Percentiles rank a stretch among this genome's conserved stretches.
These are phyloP conservation scores for Ascochyta pisi DNA, from an alignment of 2,329 filamentous ascomycete species.

Conservation along the genomic window DNA sequence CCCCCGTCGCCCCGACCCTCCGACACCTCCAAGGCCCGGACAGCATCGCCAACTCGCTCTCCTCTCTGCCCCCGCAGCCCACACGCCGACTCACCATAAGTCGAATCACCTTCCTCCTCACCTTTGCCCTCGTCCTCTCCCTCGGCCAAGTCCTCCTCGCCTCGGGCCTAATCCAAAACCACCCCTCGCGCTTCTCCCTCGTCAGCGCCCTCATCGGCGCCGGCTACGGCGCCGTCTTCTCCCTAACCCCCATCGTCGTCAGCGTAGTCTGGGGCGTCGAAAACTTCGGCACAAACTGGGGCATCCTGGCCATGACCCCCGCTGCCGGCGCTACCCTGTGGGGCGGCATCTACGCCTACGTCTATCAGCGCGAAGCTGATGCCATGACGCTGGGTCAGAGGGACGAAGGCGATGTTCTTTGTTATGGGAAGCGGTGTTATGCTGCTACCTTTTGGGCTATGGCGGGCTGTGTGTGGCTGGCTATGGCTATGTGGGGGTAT, in stretches of 20 bases:
- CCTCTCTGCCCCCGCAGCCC: slow-evolving; percentile 37
- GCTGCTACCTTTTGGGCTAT: slow-evolving; percentile 85
- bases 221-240: slow-evolving; percentile 92
- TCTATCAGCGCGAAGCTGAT: slow-evolving; percentile 74
- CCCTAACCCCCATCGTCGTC: slow-evolving; percentile 87
- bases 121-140: slow-evolving; percentile 74
- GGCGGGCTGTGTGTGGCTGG: slow-evolving; percentile 78
- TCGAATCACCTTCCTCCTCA: slow-evolving; percentile 79
- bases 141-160: slow-evolving; percentile 80
- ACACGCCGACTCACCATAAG: slow-evolving; percentile 66
- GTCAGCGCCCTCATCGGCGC: slow-evolving; percentile 85
- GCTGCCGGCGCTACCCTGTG: slow-evolving; percentile 87
- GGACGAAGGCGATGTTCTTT: slow-evolving; percentile 64
- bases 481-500: slow-evolving; percentile 73
- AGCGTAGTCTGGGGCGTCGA: slow-evolving; percentile 98
- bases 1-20: slow-evolving; percentile 61
- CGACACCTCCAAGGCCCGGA: slow-evolving; percentile 61
- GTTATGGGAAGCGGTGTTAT: slow-evolving; percentile 84
- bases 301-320: slow-evolving; percentile 90
- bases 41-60: slow-evolving; percentile 52
- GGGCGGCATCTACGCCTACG: slow-evolving; percentile 84
- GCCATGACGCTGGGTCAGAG: slow-evolving; percentile 40
- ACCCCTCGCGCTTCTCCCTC: slow-evolving; percentile 81
- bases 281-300: slow-evolving; percentile 98
- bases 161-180: slow-evolving; percentile 74